Evolutionary conservation across 148 eudicot species (phyloP), one percentile per base, ranked within the genome.

Genomic region (Mesembryanthemum crystallinum): DNA sequence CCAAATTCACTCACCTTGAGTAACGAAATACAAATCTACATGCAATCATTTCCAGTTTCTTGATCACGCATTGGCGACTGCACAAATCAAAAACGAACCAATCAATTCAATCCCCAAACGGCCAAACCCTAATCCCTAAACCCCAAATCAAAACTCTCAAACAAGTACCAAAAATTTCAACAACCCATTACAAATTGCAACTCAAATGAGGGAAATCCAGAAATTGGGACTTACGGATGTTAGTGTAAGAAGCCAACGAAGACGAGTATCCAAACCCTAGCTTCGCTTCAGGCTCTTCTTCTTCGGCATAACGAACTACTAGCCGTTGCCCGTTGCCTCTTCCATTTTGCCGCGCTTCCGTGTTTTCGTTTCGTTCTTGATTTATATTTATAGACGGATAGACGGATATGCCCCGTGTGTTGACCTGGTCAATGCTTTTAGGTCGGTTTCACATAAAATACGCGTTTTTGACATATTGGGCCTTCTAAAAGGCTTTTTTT

Each of bases 11-110:
- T 75, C 66, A 95, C 99, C 99, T n/a, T 95, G 99, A 62, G 98
- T 92, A 68, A 91, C 98, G 71, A 95, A 95, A 82, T 89, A 95
- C 68, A 92, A 86, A 90, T 95, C 97, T 25, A 95, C 93, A 70
- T 92, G 79, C 89, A 92, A 80, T 86, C 88, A 76, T 85, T 95
- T 42, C 80, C 85, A 10, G 93, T 87, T 37, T 95, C 98, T 73
- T 88, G 85, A 77, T 95, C 99, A 77, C 88, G 97, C 82, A 92
- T 79, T n/a, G 97, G 88, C 37, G 99, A 95, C 99, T 95, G 78
- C 75, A 64, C 7, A 13, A 54, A 20, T 32, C 58, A 81, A 32
- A 67, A 64, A 52, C 28, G 30, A 70, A 74, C 60, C 52, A 57
- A 67, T 12, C 24, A 28, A 37, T 51, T 12, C 1, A n/a, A n/a